Evolutionary conservation across 1,284 basidiomycete genomes (phyloP).

Genomic region (Apiotrichum sp.): DNA sequence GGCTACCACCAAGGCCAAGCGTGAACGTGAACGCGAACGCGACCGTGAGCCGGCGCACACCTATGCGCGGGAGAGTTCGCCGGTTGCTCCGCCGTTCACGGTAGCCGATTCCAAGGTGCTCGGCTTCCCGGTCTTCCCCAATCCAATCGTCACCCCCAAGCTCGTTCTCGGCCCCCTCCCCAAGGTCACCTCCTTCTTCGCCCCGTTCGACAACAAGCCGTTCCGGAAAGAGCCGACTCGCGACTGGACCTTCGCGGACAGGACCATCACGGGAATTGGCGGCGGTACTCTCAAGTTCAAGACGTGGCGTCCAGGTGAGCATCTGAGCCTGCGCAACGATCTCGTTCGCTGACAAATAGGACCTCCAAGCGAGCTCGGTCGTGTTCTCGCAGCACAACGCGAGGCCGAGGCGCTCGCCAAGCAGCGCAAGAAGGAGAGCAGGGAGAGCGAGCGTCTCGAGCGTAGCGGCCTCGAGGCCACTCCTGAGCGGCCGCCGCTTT

Average conservation of each 20-base stretch:
- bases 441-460: constrained; percentile 10
- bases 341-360: constrained; percentile 20
- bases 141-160: constrained; percentile 35
- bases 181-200: constrained; percentile 37
- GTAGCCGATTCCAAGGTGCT: constrained; percentile 30
- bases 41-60: neutral
- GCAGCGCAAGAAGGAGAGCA: constrained; percentile 15
- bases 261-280: constrained; percentile 28
- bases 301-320: constrained; percentile 36
- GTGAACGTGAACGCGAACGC: neutral
- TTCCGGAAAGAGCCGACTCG: constrained; percentile 36
- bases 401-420: constrained; percentile 30
- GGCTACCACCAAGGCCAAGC: neutral
- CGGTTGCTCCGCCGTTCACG: constrained; percentile 23
- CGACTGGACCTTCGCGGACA: constrained; percentile 26
- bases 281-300: constrained; percentile 38
- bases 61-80: constrained; percentile 3
- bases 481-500: constrained; percentile 15
- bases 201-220: constrained; percentile 32
- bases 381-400: constrained; percentile 30
- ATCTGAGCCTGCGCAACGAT: neutral
- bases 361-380: constrained; percentile 32
- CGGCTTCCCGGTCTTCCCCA: constrained; percentile 41
- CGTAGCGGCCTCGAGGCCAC: neutral
- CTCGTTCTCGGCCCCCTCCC: constrained; percentile 33